Evolutionary conservation across 192 early-diverging fungal genomes (phyloP), one percentile per base, ranked within the genome.

Genomic region (Gaertneriomyces sp.): DNA sequence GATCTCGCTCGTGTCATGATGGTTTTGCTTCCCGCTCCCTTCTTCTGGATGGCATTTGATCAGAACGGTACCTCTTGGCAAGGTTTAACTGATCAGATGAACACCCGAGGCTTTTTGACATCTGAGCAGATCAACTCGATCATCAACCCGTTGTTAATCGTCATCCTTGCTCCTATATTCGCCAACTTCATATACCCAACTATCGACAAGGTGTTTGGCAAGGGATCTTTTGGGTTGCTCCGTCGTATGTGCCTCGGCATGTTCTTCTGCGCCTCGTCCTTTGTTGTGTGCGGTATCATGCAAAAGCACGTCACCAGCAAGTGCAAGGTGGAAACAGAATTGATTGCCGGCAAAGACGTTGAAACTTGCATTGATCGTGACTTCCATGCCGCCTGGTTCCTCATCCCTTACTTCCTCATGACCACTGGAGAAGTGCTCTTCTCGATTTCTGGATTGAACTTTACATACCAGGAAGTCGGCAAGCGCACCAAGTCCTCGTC

Each of bases 391-490:
- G 49, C 58, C 16, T 38, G 56, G 14, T 64, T 64, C 55, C 19
- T 70, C 60, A 54, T 67, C 44, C 82, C 74, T 20, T 87, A 80
- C 69, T 78, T 87, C 64, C 0, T 85, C 45, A 75, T 87, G 42
- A 80, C 85, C 11, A 43, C 76, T 59, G 83, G 79, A 63, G 87
- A 87, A 71, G 69, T 74, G 40, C 53, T 88, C 7, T 75, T 85
- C 60, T 83, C 81, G 38, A 81, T 82, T 63, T 76, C 74, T 20
- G 87, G 85, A 60, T 74, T 86, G 61, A 82, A 88, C 73, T 83
- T 88, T 62, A 76, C 76, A 38, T 88, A 88, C 76, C 78, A 72
- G 38, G 77, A 88, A 63, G 78, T 86, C 53, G 87, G 87, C 69
- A 80, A 76, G 58, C 74, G 77, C 45, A 85, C 76, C 60, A 83